These are phyloP conservation scores for Parasitella parasitica DNA, from an alignment of 371 early-diverging fungal genomes.

Conservation along the genomic window DNA sequence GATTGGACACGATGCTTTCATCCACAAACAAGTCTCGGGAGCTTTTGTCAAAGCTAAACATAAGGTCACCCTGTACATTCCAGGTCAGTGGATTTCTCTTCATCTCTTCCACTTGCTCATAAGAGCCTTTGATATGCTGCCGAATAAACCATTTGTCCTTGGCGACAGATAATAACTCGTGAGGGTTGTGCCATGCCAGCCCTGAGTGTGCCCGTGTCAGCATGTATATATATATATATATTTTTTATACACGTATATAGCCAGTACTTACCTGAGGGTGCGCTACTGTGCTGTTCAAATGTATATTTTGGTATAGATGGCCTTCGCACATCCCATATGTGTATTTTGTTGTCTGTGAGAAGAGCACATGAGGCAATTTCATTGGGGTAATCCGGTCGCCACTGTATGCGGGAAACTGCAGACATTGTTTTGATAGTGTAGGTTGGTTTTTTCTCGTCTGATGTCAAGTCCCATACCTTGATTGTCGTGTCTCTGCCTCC, in stretches of 20 bases:
- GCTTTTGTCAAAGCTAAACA: conserved; percentile 59
- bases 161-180: conserved; percentile 71
- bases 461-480: conserved; percentile 85
- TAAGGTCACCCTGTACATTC: conserved; percentile 73
- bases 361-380: conserved; percentile 79
- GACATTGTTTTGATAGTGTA: conserved; percentile 73
- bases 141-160: conserved; percentile 75
- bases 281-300: conserved; percentile 72
- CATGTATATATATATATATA: too few species aligned
- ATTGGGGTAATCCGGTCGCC: conserved; percentile 73
- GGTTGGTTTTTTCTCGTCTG: conserved; percentile 63
- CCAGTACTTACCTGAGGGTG: conserved; percentile 48
- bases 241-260: not conserved
- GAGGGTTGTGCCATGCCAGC: conserved; percentile 68
- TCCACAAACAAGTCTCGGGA: conserved; percentile 42
- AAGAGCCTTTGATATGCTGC: conserved; percentile 51
- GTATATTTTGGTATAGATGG: conserved; percentile 73
- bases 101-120: conserved; percentile 47
- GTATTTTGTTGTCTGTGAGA: conserved; percentile 65
- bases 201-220: conserved; percentile 15
- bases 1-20: conserved; percentile 28
- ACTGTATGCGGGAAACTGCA: conserved; percentile 71
- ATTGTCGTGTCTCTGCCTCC: conserved; percentile 85
- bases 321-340: conserved; percentile 76
- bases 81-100: conserved; percentile 61